A percentile compares a stretch with the other conserved stretches of the same genome.
Evolutionary conservation across 257 asterid genomes (phyloP).

Genomic region (Pogostemon cablin): DNA sequence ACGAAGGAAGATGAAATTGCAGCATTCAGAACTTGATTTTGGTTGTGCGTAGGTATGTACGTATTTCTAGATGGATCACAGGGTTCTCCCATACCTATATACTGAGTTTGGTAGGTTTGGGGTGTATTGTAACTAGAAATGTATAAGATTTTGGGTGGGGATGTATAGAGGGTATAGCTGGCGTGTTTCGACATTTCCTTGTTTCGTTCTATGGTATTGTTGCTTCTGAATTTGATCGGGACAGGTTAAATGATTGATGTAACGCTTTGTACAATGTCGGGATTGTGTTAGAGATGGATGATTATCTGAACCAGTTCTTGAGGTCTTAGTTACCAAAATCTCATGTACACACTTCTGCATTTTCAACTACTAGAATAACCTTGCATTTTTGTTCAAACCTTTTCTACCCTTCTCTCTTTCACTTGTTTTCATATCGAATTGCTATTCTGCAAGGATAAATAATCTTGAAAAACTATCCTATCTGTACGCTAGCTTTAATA

Average conservation of each 20-base stretch:
- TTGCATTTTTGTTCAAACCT: too few relatives aligned
- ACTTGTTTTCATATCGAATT: too few relatives aligned
- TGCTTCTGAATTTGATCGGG: conserved; percentile 1
- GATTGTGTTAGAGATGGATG: neutral
- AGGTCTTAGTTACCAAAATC: neutral
- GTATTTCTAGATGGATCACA: neutral
- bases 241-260: conserved; percentile 16
- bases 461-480: too few relatives aligned
- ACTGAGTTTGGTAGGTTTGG: conserved; percentile 2
- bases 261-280: conserved; percentile 22
- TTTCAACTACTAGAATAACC: neutral
- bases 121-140: conserved; percentile 40
- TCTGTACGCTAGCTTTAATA: too few relatives aligned
- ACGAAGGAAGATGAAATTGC: neutral
- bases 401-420: too few relatives aligned
- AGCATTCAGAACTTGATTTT: conserved; percentile 26
- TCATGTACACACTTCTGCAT: conserved; percentile 13
- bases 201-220: neutral
- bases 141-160: conserved; percentile 41
- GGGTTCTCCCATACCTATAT: conserved; percentile 21
- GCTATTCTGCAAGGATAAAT: too few relatives aligned
- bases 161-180: conserved; percentile 46
- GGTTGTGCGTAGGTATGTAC: conserved; percentile 30
- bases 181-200: conserved; percentile 24
- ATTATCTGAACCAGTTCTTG: neutral